These are phyloP conservation scores for Saccharomyces jurei DNA, from an alignment of 805 yeast genomes.

Conservation along the genomic window DNA sequence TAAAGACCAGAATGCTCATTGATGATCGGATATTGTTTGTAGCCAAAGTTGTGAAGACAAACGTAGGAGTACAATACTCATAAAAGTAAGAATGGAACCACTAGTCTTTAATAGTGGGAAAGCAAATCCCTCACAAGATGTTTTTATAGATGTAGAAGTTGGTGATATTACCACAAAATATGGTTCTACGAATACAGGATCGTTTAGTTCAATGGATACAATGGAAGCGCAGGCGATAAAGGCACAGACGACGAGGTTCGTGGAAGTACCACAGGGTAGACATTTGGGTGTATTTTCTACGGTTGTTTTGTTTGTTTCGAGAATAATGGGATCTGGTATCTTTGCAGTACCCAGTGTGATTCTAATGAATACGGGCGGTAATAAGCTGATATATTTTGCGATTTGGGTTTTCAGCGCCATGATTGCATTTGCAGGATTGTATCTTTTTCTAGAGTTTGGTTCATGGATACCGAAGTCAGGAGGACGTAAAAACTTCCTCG, in stretches of 20 bases:
- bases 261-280: slow-evolving; percentile 57
- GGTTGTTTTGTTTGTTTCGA: slow-evolving; percentile 51
- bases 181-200: slow-evolving; percentile 2
- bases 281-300: slow-evolving; percentile 66
- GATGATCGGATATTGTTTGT: neutral
- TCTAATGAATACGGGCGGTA: slow-evolving; percentile 60
- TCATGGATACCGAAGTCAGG: slow-evolving; percentile 66
- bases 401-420: slow-evolving; percentile 59
- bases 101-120: neutral
- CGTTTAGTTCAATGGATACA: slow-evolving; percentile 8
- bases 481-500: slow-evolving; percentile 67
- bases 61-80: neutral
- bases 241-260: neutral
- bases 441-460: slow-evolving; percentile 61
- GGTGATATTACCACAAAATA: slow-evolving; percentile 25
- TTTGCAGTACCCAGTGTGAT: slow-evolving; percentile 65
- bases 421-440: slow-evolving; percentile 59
- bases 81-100: neutral
- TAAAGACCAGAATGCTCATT: neutral
- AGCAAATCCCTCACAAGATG: neutral
- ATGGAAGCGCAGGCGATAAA: slow-evolving; percentile 1
- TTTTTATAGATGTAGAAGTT: slow-evolving; percentile 10
- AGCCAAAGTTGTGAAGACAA: neutral
- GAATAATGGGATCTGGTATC: slow-evolving; percentile 73
- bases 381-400: slow-evolving; percentile 47